Conservation (phyloP, 305 asterid genomes). For the Ilex paraguariensis region DNA sequence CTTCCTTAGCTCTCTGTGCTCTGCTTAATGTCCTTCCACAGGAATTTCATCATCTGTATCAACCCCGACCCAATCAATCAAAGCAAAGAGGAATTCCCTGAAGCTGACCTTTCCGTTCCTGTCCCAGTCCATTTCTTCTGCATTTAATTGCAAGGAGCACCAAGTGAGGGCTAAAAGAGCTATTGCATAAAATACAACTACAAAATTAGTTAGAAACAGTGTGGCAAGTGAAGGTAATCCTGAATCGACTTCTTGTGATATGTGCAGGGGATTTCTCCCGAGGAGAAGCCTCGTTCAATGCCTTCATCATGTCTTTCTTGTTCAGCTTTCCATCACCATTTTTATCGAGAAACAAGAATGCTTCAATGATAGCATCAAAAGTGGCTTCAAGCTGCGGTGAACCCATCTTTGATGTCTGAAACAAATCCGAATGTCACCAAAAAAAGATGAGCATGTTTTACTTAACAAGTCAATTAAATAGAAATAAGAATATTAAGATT, state of each 20-base stretch:
- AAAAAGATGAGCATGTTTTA: neutral
- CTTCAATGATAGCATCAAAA: conserved; percentile 34
- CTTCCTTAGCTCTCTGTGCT: conserved; percentile 1
- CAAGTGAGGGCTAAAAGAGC: too few relatives aligned
- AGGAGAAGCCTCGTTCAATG: conserved; percentile 45
- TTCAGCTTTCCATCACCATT: conserved; percentile 43
- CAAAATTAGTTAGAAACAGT: neutral
- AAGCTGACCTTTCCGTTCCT: conserved; percentile 46
- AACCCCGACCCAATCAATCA: conserved; percentile 48
- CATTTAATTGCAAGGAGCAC: conserved; percentile 21
- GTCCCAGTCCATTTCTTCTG: conserved; percentile 59
- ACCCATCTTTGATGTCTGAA: conserved; percentile 31
- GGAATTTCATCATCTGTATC: conserved; percentile 27
- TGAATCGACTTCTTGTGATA: conserved; percentile 39
- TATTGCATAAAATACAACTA: neutral
- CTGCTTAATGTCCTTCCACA: conserved; percentile 11
- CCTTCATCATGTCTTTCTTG: conserved; percentile 45
- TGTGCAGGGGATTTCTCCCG: conserved; percentile 48
- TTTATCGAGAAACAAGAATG: conserved; percentile 51
- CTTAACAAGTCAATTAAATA: neutral
- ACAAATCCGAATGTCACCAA: neutral
- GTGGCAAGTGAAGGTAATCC: conserved; percentile 19
- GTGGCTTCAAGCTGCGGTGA: conserved; percentile 34
- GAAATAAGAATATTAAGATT: neutral
- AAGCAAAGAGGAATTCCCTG: conserved; percentile 42